A percentile compares a stretch with the other conserved stretches of the same genome.
These are phyloP conservation scores for Vigna trinervia DNA, from an alignment of 306 rosid species.

Conservation along the genomic window DNA sequence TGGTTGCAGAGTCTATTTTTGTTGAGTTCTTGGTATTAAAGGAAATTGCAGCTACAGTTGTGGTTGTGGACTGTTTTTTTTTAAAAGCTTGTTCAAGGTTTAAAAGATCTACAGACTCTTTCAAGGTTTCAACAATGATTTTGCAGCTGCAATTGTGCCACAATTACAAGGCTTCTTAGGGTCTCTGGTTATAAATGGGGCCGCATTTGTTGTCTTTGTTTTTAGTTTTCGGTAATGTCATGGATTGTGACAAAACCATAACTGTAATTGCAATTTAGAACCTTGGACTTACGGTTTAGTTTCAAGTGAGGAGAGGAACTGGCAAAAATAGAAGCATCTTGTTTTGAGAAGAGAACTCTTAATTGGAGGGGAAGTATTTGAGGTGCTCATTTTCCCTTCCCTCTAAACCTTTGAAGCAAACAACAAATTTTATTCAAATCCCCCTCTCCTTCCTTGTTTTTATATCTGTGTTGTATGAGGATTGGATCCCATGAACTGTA, in stretches of 20 bases:
- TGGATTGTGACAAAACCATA: neutral
- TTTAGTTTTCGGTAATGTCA: neutral
- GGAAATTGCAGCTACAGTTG: neutral
- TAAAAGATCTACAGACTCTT: neutral
- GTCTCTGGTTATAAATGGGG: neutral
- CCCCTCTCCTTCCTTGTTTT: neutral
- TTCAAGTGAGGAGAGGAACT: neutral
- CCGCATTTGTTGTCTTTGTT: neutral
- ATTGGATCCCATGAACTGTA: neutral
- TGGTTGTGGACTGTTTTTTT: neutral
- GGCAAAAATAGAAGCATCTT: neutral
- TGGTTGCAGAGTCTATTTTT: neutral
- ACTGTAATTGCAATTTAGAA: neutral
- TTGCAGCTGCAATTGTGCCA: neutral
- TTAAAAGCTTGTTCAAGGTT: neutral
- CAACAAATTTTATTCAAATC: neutral
- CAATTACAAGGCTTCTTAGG: neutral
- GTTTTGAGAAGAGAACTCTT: neutral
- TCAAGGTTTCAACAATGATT: neutral
- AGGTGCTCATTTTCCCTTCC: neutral
- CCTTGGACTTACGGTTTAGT: neutral
- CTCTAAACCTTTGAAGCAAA: neutral
- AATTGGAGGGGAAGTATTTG: neutral
- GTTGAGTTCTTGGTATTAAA: neutral
- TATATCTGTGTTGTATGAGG: constrained; percentile 3